Percentiles rank a stretch among this genome's conserved stretches.
phyloP scores from a whole-genome alignment of 1,284 basidiomycete species.

The Salmacisia buchloeana region DNA sequence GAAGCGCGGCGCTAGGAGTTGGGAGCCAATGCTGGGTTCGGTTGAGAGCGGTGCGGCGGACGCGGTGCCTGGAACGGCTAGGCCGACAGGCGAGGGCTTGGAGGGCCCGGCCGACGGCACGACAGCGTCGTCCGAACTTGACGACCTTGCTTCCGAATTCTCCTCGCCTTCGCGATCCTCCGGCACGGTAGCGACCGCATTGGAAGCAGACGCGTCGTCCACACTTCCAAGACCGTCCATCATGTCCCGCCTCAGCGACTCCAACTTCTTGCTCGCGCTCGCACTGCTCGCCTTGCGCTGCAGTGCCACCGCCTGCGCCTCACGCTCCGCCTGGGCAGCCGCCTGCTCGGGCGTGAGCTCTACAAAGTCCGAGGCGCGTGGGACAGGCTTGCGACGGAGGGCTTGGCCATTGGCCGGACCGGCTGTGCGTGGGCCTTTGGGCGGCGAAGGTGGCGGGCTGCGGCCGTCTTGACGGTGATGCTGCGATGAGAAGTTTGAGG shows the following conservation, averaged over 20 bases:
- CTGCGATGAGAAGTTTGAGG: not conserved
- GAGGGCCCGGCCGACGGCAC: no score
- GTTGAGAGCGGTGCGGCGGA: not conserved
- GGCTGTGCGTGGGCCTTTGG: constrained; percentile 3
- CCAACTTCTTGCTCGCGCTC: not conserved
- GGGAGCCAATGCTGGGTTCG: not conserved
- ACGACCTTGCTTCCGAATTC: no score
- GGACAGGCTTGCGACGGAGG: not conserved
- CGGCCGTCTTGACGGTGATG: not conserved
- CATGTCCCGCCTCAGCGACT: not conserved
- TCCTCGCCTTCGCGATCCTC: not conserved
- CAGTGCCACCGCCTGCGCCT: not conserved
- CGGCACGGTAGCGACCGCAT: not conserved
- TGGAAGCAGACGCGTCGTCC: not conserved
- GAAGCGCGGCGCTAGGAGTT: not conserved
- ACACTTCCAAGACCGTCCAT: not conserved
- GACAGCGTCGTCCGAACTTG: no score
- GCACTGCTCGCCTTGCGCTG: not conserved
- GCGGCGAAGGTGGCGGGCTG: no score
- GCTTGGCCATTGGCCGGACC: not conserved
- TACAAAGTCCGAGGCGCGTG: not conserved
- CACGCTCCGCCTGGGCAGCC: not conserved
- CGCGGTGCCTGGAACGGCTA: not conserved
- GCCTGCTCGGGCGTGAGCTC: not conserved
- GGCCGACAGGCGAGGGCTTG: no score